A percentile compares a stretch with the other conserved stretches of the same genome.
Conservation (phyloP, 2,329 filamentous ascomycete genomes). For the Colletotrichum siamense region DNA sequence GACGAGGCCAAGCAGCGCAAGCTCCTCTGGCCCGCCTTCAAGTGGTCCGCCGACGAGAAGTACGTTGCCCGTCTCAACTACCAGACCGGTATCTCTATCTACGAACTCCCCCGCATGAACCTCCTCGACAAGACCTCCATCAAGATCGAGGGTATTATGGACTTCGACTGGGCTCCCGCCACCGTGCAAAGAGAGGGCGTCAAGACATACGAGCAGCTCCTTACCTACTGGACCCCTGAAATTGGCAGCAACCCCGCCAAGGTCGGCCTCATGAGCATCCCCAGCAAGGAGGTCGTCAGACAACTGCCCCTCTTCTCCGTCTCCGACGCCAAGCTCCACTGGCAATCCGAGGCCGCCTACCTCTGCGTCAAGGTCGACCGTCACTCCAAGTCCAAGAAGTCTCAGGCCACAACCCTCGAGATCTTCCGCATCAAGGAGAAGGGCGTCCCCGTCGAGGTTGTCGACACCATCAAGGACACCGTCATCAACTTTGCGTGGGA, state of each 20-base stretch:
- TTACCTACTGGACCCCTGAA: conserved; percentile 99
- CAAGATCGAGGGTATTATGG: conserved; percentile 95
- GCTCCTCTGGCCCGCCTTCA: conserved; percentile 98
- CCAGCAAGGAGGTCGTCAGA: conserved; percentile 91
- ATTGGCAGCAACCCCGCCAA: conserved; percentile 97
- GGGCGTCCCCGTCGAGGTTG: conserved; percentile 96
- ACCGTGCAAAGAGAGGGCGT: conserved; percentile 81
- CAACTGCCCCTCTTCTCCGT: conserved; percentile 98
- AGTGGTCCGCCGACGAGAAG: conserved; percentile 98
- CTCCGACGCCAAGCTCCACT: conserved; percentile 96
- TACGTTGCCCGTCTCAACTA: conserved; percentile 93
- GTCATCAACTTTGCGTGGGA: conserved; percentile 99
- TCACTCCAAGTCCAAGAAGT: conserved; percentile 99
- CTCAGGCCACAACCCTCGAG: conserved; percentile 93
- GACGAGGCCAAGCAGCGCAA: conserved; percentile 76
- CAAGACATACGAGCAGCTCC: conserved; percentile 92
- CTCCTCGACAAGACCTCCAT: conserved; percentile 89
- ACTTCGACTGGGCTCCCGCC: conserved; percentile 97
- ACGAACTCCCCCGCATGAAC: conserved; percentile 88
- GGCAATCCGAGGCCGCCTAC: conserved; percentile 94
- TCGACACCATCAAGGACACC: conserved; percentile 96
- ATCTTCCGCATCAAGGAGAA: conserved; percentile 98
- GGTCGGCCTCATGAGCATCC: conserved; percentile 95
- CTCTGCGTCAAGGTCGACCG: conserved; percentile 98
- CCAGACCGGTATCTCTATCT: conserved; percentile 87